Evolutionary conservation across 805 yeast genomes (phyloP).

Genomic region (Pichia phayaonensis): DNA sequence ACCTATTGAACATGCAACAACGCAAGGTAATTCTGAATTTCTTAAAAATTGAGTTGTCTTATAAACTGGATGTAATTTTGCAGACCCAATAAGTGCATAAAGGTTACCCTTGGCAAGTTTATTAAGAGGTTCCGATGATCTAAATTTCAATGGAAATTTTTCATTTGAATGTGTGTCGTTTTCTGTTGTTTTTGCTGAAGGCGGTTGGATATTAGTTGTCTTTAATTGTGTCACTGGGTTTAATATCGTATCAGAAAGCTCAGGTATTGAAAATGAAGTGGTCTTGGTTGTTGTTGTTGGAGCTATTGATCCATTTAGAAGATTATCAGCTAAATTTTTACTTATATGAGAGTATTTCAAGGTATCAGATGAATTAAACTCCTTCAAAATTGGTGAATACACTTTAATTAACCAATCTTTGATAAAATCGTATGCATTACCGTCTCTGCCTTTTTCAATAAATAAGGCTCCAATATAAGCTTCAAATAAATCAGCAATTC

Average conservation of each 20-base stretch:
- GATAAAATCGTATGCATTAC: conserved; percentile 29
- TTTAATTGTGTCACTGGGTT: background rate
- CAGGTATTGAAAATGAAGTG: background rate
- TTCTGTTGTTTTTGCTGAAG: background rate
- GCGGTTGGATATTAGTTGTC: background rate
- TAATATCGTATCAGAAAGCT: background rate
- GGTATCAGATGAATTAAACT: conserved; percentile 1
- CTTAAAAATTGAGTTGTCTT: conserved; percentile 23
- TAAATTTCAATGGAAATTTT: conserved; percentile 11
- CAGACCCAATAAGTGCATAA: conserved; percentile 74
- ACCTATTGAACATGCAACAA: conserved; percentile 53
- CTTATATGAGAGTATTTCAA: conserved; percentile 7
- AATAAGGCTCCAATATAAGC: conserved; percentile 87
- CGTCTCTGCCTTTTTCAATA: conserved; percentile 34
- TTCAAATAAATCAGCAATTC: conserved; percentile 85
- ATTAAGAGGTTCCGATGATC: conserved; percentile 33
- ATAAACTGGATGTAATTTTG: conserved; percentile 56
- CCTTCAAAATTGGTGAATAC: conserved; percentile 26
- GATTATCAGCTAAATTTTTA: background rate
- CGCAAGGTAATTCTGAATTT: conserved; percentile 26
- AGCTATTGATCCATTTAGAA: background rate
- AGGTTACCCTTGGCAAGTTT: conserved; percentile 69
- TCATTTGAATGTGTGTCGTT: conserved; percentile 12
- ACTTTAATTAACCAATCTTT: conserved; percentile 46
- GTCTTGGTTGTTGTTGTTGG: background rate